Base-by-base conservation (phyloP, 2,329 filamentous ascomycete species). In the Paraconiothyrium brasiliense region DNA sequence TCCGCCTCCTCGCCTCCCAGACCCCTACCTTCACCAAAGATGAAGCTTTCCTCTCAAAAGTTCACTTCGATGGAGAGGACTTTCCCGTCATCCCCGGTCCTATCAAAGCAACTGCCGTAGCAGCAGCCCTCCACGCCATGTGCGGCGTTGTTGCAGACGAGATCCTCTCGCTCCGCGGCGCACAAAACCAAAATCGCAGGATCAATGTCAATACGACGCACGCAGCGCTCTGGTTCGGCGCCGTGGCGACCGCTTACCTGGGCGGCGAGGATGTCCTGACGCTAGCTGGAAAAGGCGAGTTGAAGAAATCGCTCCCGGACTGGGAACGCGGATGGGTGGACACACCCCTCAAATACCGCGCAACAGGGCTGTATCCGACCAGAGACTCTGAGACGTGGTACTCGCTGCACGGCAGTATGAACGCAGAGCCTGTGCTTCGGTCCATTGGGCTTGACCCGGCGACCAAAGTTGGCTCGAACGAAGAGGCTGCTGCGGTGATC, bases 401-500 rank as follows among this genome's bases (percentile, higher is more conserved):
- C 67, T 83, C 82, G 11, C 74, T 86, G 0, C 83, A 86, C 57
- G 84, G 84, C 5, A 84, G 81, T 0, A 74, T 86, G 48, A 70
- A 84, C 39, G 80, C 83, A 0, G 68, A 71, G 2, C 76, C 79
- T 1, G 81, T 82, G 0, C 76, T 86, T 1, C 67, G 74, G 30
- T 79, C 81, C n/a, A 80, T 85, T 47, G 83, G 82, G 4, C 77
- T 86, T 54, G 72, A 83, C 55, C 72, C 77, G 0, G 67, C 54
- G 4, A 52, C 58, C 3, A 58, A 56, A 1, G 58, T 60, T 9
- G 59, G 51, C 2, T 60, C 56, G 22, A 69, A 64, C 51, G 64
- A 71, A 34, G 69, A 67, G 30, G 71, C 70, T 2, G 69, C 71
- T 24, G 70, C 71, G 20, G 50, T 68, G 34, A 68, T 69, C 46